A percentile compares a stretch with the other conserved stretches of the same genome.
These are phyloP conservation scores for Emergomyces orientalis DNA, from an alignment of 2,329 filamentous ascomycete genomes.

Conservation along the genomic window DNA sequence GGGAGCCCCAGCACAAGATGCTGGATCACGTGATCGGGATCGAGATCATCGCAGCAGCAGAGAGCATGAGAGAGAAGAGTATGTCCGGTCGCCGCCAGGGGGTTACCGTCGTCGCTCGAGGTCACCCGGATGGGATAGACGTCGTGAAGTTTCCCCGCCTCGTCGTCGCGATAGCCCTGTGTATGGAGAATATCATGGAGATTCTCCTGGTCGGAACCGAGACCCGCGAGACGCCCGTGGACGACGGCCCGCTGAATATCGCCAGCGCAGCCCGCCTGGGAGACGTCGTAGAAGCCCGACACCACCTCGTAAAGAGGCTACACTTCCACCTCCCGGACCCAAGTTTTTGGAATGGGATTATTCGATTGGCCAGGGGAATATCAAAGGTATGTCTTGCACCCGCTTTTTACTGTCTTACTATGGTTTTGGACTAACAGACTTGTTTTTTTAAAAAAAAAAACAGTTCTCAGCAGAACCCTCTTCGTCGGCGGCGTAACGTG, in stretches of 20 bases:
- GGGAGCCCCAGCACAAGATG: slow-evolving; percentile 24
- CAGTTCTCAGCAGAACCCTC: slow-evolving; percentile 81
- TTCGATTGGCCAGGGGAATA: slow-evolving; percentile 61
- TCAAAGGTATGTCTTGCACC: slow-evolving; percentile 53
- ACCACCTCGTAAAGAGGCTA: slow-evolving; percentile 39
- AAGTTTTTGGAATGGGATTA: slow-evolving; percentile 78
- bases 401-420: background rate
- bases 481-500: slow-evolving; percentile 93
- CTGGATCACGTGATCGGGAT: slow-evolving; percentile 28
- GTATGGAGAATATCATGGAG: slow-evolving; percentile 63
- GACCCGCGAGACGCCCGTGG: slow-evolving; percentile 47
- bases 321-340: slow-evolving; percentile 41
- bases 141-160: slow-evolving; percentile 54
- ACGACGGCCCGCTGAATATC: slow-evolving; percentile 55
- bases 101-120: slow-evolving; percentile 62
- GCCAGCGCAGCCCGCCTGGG: slow-evolving; percentile 73
- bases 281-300: slow-evolving; percentile 58
- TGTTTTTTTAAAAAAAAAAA: background rate
- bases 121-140: slow-evolving; percentile 68
- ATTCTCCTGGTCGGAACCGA: slow-evolving; percentile 54
- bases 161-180: slow-evolving; percentile 58
- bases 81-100: slow-evolving; percentile 53
- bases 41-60: slow-evolving; percentile 41
- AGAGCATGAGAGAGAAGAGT: slow-evolving; percentile 29
- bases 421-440: background rate